Evolutionary conservation across 495 filamentous ascomycete genomes (phyloP).

Genomic region (Amniculicola lignicola): DNA sequence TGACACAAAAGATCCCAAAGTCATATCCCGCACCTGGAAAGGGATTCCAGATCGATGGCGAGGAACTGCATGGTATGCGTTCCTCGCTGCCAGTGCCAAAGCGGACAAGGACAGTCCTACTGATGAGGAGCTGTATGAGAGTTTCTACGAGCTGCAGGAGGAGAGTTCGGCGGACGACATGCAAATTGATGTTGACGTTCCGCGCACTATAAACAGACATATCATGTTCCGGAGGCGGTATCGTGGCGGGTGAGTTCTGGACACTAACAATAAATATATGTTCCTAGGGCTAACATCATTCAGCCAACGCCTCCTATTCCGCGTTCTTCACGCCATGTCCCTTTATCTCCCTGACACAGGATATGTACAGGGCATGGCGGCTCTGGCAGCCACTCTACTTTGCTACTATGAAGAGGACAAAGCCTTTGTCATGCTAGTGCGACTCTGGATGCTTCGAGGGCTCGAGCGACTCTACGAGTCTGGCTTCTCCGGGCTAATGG

Average conservation of each 20-base stretch:
- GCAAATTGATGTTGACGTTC: slow-evolving; percentile 97
- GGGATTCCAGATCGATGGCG: slow-evolving; percentile 97
- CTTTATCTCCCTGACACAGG: slow-evolving; percentile 88
- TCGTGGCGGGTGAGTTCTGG: slow-evolving; percentile 48
- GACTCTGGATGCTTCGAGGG: slow-evolving; percentile 85
- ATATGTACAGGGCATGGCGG: slow-evolving; percentile 98
- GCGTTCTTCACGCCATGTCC: slow-evolving; percentile 85
- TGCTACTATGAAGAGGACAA: slow-evolving; percentile 96
- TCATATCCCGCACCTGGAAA: slow-evolving; percentile 94
- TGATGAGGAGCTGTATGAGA: slow-evolving; percentile 67
- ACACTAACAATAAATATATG: not conserved
- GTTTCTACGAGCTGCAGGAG: slow-evolving; percentile 63
- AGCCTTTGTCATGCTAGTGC: slow-evolving; percentile 90
- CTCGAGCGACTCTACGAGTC: slow-evolving; percentile 78
- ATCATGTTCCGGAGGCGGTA: slow-evolving; percentile 97
- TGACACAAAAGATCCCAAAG: slow-evolving; percentile 75
- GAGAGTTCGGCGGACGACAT: slow-evolving; percentile 82
- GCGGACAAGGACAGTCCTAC: slow-evolving; percentile 55
- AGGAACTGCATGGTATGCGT: slow-evolving; percentile 89
- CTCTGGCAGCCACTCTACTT: slow-evolving; percentile 84
- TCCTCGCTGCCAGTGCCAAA: slow-evolving; percentile 80
- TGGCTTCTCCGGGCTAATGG: slow-evolving; percentile 85
- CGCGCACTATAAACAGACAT: slow-evolving; percentile 89
- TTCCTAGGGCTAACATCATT: slow-evolving; percentile 41
- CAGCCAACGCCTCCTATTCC: slow-evolving; percentile 87